phyloP scores from a whole-genome alignment of 352 stramenopile species.

The Pythium plurisporium region DNA sequence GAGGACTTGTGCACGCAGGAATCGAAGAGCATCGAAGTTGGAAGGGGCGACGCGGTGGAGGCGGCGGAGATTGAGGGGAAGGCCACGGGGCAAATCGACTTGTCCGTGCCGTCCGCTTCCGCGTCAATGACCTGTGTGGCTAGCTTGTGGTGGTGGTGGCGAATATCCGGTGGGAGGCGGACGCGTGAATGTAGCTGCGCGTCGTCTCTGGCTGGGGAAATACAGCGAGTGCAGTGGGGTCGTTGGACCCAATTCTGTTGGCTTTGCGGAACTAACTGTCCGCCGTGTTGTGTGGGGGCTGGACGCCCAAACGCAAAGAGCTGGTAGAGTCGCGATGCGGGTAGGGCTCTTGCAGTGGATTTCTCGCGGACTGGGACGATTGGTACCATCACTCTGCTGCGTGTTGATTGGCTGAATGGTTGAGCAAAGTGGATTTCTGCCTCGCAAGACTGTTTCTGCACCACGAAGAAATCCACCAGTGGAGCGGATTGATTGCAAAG shows the following conservation, averaged over 20 bases:
- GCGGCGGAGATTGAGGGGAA: neutral
- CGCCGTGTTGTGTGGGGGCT: constrained; percentile 13
- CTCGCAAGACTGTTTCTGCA: constrained; percentile 15
- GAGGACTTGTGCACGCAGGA: constrained; percentile 6
- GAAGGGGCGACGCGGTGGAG: neutral
- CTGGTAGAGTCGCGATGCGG: constrained; percentile 10
- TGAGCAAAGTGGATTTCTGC: constrained; percentile 19
- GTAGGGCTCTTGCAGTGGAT: constrained; percentile 19
- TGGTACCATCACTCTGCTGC: neutral
- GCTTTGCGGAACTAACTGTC: neutral
- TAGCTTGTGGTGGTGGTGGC: neutral
- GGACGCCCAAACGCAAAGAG: constrained; percentile 3
- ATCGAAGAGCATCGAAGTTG: constrained; percentile 17
- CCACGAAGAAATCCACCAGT: constrained; percentile 21
- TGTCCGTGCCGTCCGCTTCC: neutral
- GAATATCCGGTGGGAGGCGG: no score
- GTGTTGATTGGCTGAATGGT: constrained; percentile 12
- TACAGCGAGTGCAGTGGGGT: neutral
- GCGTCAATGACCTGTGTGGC: neutral
- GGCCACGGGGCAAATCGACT: constrained; percentile 8
- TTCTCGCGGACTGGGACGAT: constrained; percentile 10
- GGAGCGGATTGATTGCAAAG: constrained; percentile 9
- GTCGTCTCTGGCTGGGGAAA: neutral
- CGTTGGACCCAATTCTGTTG: neutral
- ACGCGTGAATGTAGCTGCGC: neutral